A percentile compares a stretch with the other conserved stretches of the same genome.
Evolutionary conservation across 805 yeast genomes (phyloP).

Genomic region (Wickerhamomyces chambardii): DNA sequence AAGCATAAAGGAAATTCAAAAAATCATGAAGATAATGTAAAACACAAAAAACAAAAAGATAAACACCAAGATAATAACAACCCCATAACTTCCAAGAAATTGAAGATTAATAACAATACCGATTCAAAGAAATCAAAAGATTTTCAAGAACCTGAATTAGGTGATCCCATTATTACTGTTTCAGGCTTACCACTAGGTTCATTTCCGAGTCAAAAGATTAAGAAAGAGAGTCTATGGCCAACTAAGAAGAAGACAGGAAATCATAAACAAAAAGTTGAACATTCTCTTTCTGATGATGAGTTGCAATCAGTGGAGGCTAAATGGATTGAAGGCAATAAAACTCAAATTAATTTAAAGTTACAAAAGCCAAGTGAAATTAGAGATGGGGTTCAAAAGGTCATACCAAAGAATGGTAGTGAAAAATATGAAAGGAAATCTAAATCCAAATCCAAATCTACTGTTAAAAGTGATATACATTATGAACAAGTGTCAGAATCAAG

Average conservation of each 20-base stretch:
- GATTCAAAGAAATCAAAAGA: slow-evolving; percentile 2
- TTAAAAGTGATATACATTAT: no score
- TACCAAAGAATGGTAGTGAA: slow-evolving; percentile 2
- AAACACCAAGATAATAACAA: no score
- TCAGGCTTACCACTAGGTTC: slow-evolving; percentile 70
- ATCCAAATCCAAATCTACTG: no score
- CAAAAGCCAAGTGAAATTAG: slow-evolving; percentile 14
- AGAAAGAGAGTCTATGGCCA: slow-evolving; percentile 48
- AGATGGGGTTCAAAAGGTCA: slow-evolving; percentile 1
- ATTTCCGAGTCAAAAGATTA: slow-evolving; percentile 53
- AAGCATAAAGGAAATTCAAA: no score
- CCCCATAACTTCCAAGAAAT: no score
- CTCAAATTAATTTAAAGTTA: slow-evolving; percentile 9
- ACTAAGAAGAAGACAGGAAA: slow-evolving; percentile 17
- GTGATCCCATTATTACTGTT: slow-evolving; percentile 45
- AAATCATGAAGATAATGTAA: no score
- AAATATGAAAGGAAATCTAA: no score
- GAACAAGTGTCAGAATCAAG: no score
- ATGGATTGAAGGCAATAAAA: slow-evolving; percentile 1
- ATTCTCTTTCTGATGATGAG: slow-evolving; percentile 9
- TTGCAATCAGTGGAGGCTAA: neutral
- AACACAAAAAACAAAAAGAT: no score
- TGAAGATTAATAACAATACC: neutral
- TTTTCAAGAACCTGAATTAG: slow-evolving; percentile 46
- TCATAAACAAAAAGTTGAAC: slow-evolving; percentile 7